Evolutionary conservation across 2,329 filamentous ascomycete genomes (phyloP).

Genomic region (Penicillium sp.): DNA sequence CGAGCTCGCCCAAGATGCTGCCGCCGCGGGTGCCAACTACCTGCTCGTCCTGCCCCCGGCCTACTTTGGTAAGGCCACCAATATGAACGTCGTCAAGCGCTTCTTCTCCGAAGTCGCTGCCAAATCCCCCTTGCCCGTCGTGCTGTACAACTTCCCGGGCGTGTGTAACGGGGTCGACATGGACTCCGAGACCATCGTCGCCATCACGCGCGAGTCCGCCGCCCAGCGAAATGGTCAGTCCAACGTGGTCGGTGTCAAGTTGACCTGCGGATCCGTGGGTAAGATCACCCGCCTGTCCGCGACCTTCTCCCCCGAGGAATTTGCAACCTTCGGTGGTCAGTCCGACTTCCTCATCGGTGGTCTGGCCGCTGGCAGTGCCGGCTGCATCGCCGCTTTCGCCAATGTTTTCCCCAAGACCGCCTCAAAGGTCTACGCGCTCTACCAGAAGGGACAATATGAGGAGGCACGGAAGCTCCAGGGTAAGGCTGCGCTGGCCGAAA

Average conservation of each 20-base stretch:
- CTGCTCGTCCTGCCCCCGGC: slow-evolving; percentile 65
- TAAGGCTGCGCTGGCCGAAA: slow-evolving; percentile 67
- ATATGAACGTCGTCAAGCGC: slow-evolving; percentile 58
- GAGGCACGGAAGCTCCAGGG: slow-evolving; percentile 66
- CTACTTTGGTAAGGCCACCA: slow-evolving; percentile 68
- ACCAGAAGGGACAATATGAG: slow-evolving; percentile 57
- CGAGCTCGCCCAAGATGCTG: slow-evolving; percentile 63
- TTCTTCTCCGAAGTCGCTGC: slow-evolving; percentile 64
- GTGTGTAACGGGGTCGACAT: slow-evolving; percentile 72
- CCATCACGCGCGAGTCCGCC: slow-evolving; percentile 53
- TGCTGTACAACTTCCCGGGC: slow-evolving; percentile 71
- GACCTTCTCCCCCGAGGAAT: slow-evolving; percentile 58
- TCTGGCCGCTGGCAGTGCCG: slow-evolving; percentile 56
- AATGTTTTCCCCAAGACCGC: slow-evolving; percentile 62
- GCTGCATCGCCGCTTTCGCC: slow-evolving; percentile 62
- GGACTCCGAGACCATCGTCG: slow-evolving; percentile 65
- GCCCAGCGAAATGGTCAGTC: slow-evolving; percentile 28
- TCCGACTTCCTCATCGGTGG: slow-evolving; percentile 69
- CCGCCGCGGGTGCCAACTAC: slow-evolving; percentile 64
- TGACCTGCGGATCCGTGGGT: slow-evolving; percentile 67
- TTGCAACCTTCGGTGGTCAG: slow-evolving; percentile 73
- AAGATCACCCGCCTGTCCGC: slow-evolving; percentile 63
- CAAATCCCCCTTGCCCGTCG: slow-evolving; percentile 59
- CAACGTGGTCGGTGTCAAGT: slow-evolving; percentile 67
- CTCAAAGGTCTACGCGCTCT: slow-evolving; percentile 64